Evolutionary conservation across 495 filamentous ascomycete genomes (phyloP), one percentile per base, ranked within the genome.

Genomic region (Immersiella caudata): DNA sequence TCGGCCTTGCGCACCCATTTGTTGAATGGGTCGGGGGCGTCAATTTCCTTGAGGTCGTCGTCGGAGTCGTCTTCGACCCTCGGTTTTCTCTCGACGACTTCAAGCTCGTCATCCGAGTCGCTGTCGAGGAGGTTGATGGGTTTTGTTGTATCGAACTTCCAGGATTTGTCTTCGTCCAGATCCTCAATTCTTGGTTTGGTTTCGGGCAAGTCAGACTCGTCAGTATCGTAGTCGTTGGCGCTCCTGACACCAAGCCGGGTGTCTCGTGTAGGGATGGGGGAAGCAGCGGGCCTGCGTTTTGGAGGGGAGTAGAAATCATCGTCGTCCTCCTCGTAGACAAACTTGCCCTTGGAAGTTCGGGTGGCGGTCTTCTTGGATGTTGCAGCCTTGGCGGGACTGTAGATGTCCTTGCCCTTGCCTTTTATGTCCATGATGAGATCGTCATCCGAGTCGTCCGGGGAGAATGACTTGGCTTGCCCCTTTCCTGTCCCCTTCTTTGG

Each of bases 21-120:
- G 66, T 54, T 94, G 81, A 89, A 96, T 73, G 96, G 92, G 50
- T 96, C 91, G 33, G 90, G 84, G 49, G 93, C 86, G 11, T 59
- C 62, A 20, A 60, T 33, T 21, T 46, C 49, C 20, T 68, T 11
- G 0, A 46, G 18, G 12, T 60, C 61, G 20, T 40, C 33, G 56
- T 62, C 56, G 24, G 50, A 6, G 18, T 50, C 33, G 49, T 26
- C 14, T 20, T 64, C 51, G 11, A 26, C 46, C 1, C 51, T 35
- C 11, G 20, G 22, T 18, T 52, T 36, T 21, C 35, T 62, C 60
- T 25, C 8, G 21, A 16, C 50, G 33, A 22, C 20, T 22, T 49
- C 36, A 33, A 33, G 29, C 1, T 49, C 40, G 22, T 62, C 60
- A n/a, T 62, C 60, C n/a, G n/a, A n/a, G 21, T 40, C 33, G 58